A percentile compares a stretch with the other conserved stretches of the same genome.
These are phyloP conservation scores for Epichloe festucae DNA, from an alignment of 2,329 filamentous ascomycete species.

Conservation along the genomic window DNA sequence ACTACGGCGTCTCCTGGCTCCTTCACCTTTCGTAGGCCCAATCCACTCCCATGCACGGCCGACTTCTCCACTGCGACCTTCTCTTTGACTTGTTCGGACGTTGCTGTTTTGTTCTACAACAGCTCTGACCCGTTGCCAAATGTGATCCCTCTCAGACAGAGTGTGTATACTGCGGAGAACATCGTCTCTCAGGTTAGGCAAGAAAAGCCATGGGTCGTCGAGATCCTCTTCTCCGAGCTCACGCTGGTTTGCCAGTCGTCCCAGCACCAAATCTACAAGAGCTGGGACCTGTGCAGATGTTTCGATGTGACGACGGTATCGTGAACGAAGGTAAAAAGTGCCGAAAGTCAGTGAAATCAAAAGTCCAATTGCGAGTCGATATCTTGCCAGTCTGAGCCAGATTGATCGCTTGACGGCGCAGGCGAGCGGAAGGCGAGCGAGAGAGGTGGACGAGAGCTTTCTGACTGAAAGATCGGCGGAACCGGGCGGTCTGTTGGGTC, in stretches of 20 bases:
- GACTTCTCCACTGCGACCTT: slow-evolving; percentile 52
- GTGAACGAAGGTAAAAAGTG: slow-evolving; percentile 49
- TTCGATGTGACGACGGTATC: slow-evolving; percentile 48
- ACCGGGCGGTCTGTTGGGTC: slow-evolving; percentile 58
- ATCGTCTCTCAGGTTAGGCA: slow-evolving; percentile 84
- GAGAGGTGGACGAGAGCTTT: slow-evolving; percentile 70
- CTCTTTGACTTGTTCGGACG: slow-evolving; percentile 61
- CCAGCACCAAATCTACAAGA: slow-evolving; percentile 73
- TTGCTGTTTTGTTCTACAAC: slow-evolving; percentile 94
- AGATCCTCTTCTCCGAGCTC: slow-evolving; percentile 57
- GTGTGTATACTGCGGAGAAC: slow-evolving; percentile 73
- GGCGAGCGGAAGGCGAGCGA: slow-evolving; percentile 78
- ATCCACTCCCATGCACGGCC: slow-evolving; percentile 60
- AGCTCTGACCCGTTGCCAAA: slow-evolving; percentile 72
- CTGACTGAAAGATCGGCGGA: slow-evolving; percentile 46
- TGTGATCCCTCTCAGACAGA: slow-evolving; percentile 57
- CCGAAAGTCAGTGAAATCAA: slow-evolving; percentile 37
- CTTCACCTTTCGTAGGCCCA: slow-evolving; percentile 38
- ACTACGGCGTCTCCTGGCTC: slow-evolving; percentile 34
- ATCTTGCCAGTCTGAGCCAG: slow-evolving; percentile 68
- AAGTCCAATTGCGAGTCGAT: slow-evolving; percentile 74
- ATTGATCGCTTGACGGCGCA: slow-evolving; percentile 69
- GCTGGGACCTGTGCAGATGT: slow-evolving; percentile 64
- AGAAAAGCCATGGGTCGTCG: slow-evolving; percentile 68
- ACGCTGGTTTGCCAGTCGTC: slow-evolving; percentile 72